Percentiles rank a stretch among this genome's conserved stretches.
Evolutionary conservation across 202 grass and related monocot genomes (phyloP).

Genomic region (Panicum hallii): DNA sequence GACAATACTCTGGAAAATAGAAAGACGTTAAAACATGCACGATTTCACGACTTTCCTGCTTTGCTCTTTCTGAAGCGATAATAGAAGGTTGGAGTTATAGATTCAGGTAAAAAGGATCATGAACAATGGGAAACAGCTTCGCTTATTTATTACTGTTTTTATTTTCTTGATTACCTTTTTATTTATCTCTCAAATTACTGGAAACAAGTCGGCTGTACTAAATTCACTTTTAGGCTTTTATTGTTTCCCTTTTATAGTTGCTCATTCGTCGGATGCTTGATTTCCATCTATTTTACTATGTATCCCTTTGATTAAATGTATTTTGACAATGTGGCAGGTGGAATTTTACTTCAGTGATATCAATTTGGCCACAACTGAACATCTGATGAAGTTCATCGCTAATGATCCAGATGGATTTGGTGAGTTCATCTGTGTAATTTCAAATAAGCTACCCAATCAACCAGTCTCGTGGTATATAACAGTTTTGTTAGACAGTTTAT

Average conservation of each 20-base stretch:
- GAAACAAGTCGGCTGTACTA: neutral
- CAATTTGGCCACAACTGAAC: slow-evolving; percentile 74
- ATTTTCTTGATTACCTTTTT: neutral
- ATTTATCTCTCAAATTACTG: slow-evolving; percentile 23
- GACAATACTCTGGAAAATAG: slow-evolving; percentile 11
- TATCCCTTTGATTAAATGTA: slow-evolving; percentile 13
- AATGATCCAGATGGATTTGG: slow-evolving; percentile 75
- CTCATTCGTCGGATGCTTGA: slow-evolving; percentile 24
- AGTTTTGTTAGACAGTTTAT: slow-evolving; percentile 2
- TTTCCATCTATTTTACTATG: neutral
- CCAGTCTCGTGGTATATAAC: neutral
- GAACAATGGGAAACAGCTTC: neutral
- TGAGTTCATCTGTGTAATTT: slow-evolving; percentile 47
- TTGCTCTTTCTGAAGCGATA: neutral
- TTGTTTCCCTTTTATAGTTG: slow-evolving; percentile 38
- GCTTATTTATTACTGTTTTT: slow-evolving; percentile 3
- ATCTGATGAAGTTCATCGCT: slow-evolving; percentile 62
- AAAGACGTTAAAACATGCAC: neutral
- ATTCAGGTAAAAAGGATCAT: neutral
- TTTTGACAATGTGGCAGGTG: slow-evolving; percentile 54
- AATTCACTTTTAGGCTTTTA: slow-evolving; percentile 9
- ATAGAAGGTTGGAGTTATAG: neutral
- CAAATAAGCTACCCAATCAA: neutral
- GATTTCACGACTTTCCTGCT: neutral
- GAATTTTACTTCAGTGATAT: slow-evolving; percentile 79